A percentile compares a stretch with the other conserved stretches of the same genome.
Evolutionary conservation across 805 yeast genomes (phyloP).

Genomic region (Ascoidea asiatica): DNA sequence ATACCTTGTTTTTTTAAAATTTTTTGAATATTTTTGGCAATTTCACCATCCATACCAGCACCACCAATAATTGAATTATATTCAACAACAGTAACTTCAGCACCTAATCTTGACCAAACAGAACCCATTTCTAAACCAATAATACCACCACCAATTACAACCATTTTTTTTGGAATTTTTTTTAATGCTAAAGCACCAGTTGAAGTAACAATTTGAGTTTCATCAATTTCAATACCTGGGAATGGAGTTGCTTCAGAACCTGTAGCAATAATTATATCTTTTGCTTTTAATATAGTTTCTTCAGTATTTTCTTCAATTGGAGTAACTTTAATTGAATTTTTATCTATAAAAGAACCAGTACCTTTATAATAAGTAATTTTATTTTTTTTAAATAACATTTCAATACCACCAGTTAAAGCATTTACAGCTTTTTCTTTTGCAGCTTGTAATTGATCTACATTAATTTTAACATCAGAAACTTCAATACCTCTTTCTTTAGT

Average conservation of each 20-base stretch:
- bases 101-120: slow-evolving; percentile 89
- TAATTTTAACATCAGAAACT: slow-evolving; percentile 60
- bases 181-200: slow-evolving; percentile 80
- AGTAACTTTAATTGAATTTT: slow-evolving; percentile 61
- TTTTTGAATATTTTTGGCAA: slow-evolving; percentile 81
- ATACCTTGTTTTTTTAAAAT: slow-evolving; percentile 89
- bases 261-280: slow-evolving; percentile 89
- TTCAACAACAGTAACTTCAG: slow-evolving; percentile 91
- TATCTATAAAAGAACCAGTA: slow-evolving; percentile 75
- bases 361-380: slow-evolving; percentile 93
- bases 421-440: slow-evolving; percentile 87
- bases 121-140: slow-evolving; percentile 99
- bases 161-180: slow-evolving; percentile 85
- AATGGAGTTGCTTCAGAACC: slow-evolving; percentile 98
- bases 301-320: slow-evolving; percentile 79
- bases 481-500: slow-evolving; percentile 84
- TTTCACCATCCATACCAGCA: slow-evolving; percentile 97
- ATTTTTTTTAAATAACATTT: slow-evolving; percentile 89
- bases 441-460: slow-evolving; percentile 69
- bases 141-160: slow-evolving; percentile 98
- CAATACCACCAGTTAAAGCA: slow-evolving; percentile 88
- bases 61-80: slow-evolving; percentile 74
- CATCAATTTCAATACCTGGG: slow-evolving; percentile 96
- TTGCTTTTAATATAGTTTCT: slow-evolving; percentile 58
- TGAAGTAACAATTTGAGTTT: slow-evolving; percentile 91